phyloP scores from a whole-genome alignment of 306 rosid species.

The Cucumis cinereus region DNA sequence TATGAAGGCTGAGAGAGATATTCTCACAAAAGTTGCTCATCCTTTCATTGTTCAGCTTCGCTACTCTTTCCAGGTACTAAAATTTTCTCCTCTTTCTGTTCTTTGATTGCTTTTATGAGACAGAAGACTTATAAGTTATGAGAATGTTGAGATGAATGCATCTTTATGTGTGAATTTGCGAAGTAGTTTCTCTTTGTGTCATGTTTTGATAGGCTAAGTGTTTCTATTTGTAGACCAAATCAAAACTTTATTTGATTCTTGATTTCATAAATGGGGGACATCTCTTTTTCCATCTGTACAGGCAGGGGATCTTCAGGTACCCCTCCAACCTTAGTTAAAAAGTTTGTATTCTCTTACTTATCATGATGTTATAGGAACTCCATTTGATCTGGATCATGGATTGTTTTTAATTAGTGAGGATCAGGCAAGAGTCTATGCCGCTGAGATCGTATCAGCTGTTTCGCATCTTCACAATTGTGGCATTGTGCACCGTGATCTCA shows the following conservation, averaged over 20 bases:
- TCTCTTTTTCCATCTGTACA: slow-evolving; percentile 77
- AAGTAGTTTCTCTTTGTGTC: neutral
- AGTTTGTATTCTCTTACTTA: neutral
- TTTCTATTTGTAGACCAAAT: slow-evolving; percentile 48
- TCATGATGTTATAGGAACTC: neutral
- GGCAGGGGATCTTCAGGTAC: slow-evolving; percentile 91
- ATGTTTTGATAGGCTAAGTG: neutral
- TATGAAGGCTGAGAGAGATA: slow-evolving; percentile 92
- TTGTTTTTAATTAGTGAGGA: slow-evolving; percentile 73
- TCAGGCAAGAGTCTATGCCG: slow-evolving; percentile 86
- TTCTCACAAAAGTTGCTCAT: slow-evolving; percentile 78
- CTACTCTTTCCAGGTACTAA: slow-evolving; percentile 65
- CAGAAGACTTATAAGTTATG: neutral
- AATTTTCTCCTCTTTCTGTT: neutral
- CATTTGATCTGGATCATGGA: slow-evolving; percentile 3
- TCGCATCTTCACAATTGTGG: slow-evolving; percentile 81
- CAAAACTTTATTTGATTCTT: slow-evolving; percentile 78
- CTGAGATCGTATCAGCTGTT: slow-evolving; percentile 92
- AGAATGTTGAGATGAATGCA: neutral
- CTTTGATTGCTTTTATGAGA: neutral
- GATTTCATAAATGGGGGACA: slow-evolving; percentile 93
- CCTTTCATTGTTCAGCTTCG: slow-evolving; percentile 88
- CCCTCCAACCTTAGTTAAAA: neutral
- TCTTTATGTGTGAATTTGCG: neutral
- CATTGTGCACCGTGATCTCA: slow-evolving; percentile 91